Base-by-base conservation (phyloP, 2,329 filamentous ascomycete genomes). In the Fonsecaea monophora region DNA sequence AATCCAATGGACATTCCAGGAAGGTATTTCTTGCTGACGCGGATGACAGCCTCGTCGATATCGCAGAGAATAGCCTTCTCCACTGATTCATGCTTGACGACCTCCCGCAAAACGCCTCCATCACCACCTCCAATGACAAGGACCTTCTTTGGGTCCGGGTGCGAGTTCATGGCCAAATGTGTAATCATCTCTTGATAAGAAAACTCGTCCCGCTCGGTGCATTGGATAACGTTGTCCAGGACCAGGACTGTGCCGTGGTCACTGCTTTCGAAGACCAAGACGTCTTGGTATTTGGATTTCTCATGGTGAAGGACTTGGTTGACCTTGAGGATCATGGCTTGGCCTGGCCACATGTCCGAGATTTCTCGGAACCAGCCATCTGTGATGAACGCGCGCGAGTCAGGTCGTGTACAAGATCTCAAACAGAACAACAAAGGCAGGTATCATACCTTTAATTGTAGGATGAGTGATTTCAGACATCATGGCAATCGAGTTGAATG, bases 321-420 rank as follows among this genome's bases (percentile, higher is more conserved):
- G 82, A 99, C 95, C 83, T 92, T 93, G 79, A 97, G 90, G 74
- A 92, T 97, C 94, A 98, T 98, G 80, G 95, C 95, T 85, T 98
- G 95, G 80, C 95, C 92, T 70, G 95, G 94, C 95, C 95, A 99
- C 94, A 99, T 98, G 78, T 95, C 85, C 75, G 92, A 96, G 83
- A 97, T 94, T 85, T 99, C 95, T 82, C 93, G 92, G 90, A 99
- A 99, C 95, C 95, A 99, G 84, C 94, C 95, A 97, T 98, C 95
- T 97, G 32, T 6, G 53, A 54, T n/a, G 56, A 18, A 25, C 25
- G 10, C 37, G 53, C 57, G 55, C 18, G 32, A 34, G 25, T 10
- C 12, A 61, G 55, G 8, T 40, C 10, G 55, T 18, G 6, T 30
- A 50, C 45, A 37, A 13, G 55, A 42, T 18, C 21, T 6, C 21